Evolutionary conservation across 2,329 filamentous ascomycete species (phyloP).

Genomic region (Aspergillus glaucus): DNA sequence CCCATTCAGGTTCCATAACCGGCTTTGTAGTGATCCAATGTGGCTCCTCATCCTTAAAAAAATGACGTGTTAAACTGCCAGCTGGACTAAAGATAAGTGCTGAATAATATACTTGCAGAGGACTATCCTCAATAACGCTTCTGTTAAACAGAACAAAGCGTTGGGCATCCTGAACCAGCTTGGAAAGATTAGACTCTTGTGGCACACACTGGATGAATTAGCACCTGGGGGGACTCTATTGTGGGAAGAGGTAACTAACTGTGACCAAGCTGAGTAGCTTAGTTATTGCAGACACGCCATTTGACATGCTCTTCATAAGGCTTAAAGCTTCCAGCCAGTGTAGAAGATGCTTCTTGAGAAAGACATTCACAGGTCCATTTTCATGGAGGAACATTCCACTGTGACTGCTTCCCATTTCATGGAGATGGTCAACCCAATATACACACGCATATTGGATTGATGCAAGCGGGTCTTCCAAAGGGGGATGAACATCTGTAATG

Average conservation of each 20-base stretch:
- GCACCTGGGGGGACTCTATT: neutral
- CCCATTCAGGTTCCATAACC: conserved; percentile 6
- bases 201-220: neutral
- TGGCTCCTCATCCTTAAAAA: conserved; percentile 3
- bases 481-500: neutral
- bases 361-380: neutral
- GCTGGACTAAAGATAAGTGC: conserved; percentile 19
- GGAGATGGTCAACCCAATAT: neutral
- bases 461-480: neutral
- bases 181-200: neutral
- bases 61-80: conserved; percentile 11
- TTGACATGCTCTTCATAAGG: conserved; percentile 1
- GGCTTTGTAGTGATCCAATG: conserved; percentile 2
- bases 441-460: neutral
- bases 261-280: conserved; percentile 7
- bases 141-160: conserved; percentile 21
- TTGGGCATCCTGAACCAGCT: conserved; percentile 12
- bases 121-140: conserved; percentile 15
- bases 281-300: neutral
- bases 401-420: neutral
- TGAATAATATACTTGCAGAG: conserved; percentile 25
- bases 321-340: conserved; percentile 6
- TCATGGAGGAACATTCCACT: neutral
- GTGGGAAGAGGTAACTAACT: neutral
- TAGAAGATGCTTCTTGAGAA: conserved; percentile 4